Percentiles rank a stretch among this genome's conserved stretches.
Evolutionary conservation across 1,284 basidiomycete genomes (phyloP).

Genomic region (Xerocomus minutiporus): DNA sequence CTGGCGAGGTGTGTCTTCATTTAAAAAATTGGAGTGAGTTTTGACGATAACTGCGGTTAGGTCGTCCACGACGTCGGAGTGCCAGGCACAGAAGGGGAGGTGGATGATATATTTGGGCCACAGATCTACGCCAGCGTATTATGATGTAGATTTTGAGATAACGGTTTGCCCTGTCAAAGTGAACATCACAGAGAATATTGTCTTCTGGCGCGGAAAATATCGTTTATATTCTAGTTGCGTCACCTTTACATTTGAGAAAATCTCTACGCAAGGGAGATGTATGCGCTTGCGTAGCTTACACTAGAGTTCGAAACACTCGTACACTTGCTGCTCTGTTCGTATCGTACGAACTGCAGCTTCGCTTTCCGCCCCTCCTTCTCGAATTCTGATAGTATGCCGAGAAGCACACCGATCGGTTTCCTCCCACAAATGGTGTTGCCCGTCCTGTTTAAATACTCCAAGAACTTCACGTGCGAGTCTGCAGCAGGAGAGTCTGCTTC

Average conservation of each 20-base stretch:
- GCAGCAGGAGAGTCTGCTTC: constrained; percentile 35
- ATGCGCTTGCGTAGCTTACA: constrained; percentile 94
- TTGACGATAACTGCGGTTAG: constrained; percentile 31
- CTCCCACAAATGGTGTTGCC: constrained; percentile 97
- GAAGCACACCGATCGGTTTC: constrained; percentile 90
- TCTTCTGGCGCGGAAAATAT: background rate
- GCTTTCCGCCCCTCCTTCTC: constrained; percentile 45
- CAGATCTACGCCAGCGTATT: constrained; percentile 45
- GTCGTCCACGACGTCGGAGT: constrained; percentile 53
- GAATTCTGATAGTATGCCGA: constrained; percentile 69
- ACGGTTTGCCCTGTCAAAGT: too few species aligned
- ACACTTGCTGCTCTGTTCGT: constrained; percentile 88
- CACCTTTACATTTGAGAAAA: constrained; percentile 2
- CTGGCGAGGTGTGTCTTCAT: constrained; percentile 40
- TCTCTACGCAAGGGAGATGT: constrained; percentile 46
- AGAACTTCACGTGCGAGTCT: constrained; percentile 62
- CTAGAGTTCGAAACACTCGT: constrained; percentile 71
- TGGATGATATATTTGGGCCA: constrained; percentile 51
- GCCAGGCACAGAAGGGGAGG: constrained; percentile 56
- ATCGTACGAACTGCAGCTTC: constrained; percentile 74
- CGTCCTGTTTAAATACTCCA: constrained; percentile 73
- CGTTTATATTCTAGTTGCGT: background rate
- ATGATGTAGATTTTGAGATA: constrained; percentile 23
- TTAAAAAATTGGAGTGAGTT: background rate
- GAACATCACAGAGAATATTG: background rate